Percentiles rank a stretch among this genome's conserved stretches.
Conservation (phyloP, 2,329 filamentous ascomycete genomes). For the Paraphaeosphaeria sporulosa region DNA sequence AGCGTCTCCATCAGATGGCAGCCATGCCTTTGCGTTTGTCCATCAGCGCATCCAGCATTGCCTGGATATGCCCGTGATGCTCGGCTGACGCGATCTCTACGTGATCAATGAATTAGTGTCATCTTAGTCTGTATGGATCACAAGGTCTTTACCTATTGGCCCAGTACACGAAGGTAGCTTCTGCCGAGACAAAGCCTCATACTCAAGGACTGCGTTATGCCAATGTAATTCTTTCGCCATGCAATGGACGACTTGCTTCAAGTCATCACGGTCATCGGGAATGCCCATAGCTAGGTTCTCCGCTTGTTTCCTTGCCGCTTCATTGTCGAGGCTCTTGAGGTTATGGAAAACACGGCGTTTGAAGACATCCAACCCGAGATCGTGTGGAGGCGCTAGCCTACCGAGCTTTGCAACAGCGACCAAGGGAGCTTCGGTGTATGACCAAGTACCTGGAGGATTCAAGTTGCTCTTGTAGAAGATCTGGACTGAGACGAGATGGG, state of each 20-base stretch:
- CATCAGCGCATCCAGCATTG: slow-evolving; percentile 29
- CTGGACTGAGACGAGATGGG: slow-evolving; percentile 36
- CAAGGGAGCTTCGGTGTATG: slow-evolving; percentile 33
- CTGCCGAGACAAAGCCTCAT: slow-evolving; percentile 32
- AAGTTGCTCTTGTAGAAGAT: slow-evolving; percentile 31
- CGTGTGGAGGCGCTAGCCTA: slow-evolving; percentile 25
- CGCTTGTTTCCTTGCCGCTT: slow-evolving; percentile 19
- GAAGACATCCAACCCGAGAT: slow-evolving; percentile 29
- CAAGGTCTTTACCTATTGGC: slow-evolving; percentile 20
- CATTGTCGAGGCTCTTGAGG: slow-evolving; percentile 18
- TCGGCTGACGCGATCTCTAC: slow-evolving; percentile 17
- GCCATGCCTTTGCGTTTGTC: slow-evolving; percentile 30
- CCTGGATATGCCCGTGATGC: slow-evolving; percentile 33
- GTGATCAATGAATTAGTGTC: not conserved
- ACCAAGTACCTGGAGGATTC: slow-evolving; percentile 30
- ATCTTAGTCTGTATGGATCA: no score
- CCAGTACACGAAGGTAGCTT: slow-evolving; percentile 34
- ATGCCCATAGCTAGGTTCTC: slow-evolving; percentile 15
- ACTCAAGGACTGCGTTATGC: slow-evolving; percentile 30
- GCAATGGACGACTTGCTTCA: slow-evolving; percentile 23
- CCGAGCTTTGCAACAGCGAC: slow-evolving; percentile 32
- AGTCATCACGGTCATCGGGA: slow-evolving; percentile 14
- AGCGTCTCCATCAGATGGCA: not conserved
- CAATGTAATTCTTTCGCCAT: slow-evolving; percentile 30
- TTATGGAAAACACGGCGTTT: slow-evolving; percentile 33